Evolutionary conservation across 2,329 filamentous ascomycete genomes (phyloP), one percentile per base, ranked within the genome.

Genomic region (Dactylellina parvicollis): DNA sequence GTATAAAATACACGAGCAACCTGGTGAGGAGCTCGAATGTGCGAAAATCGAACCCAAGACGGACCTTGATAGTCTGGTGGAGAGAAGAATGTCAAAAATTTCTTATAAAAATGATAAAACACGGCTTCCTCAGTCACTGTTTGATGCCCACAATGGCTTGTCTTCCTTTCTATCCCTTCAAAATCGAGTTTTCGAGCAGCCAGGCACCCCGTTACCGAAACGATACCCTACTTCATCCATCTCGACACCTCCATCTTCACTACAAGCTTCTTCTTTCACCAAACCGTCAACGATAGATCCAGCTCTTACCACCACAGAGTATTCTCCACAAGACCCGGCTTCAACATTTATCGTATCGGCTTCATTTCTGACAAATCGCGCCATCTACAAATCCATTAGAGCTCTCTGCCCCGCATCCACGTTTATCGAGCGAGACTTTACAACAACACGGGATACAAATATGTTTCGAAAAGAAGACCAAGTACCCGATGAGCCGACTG

Each of bases 361-460:
- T 2, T 60, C 61, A 0, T 64, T 74, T n/a, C 50, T 74, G 7
- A 9, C 24, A 8, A 56, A 64, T 24, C 61, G 62, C 20, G 2
- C 34, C 0, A 49, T 74, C 4, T 74, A 69, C 62, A 47, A 38
- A 9, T 14, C 5, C 2, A 50, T 74, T 14, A 46, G 20, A 55
- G 62, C 70, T 0, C 59, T 69, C 4, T 74, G 64, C 36, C 61
- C 61, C 3, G 26, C 47, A 14, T 47, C 54, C n/a, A 74, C 26
- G 2, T 74, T 74, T 20, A 40, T 74, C 18, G 70, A 74, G 56
- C 30, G 70, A 52, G 62, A 69, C 18, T 69, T 74, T 14, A 54
- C 60, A n/a, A 2, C 46, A 0, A 20, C n/a, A 5, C 1, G 14
- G 5, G 2, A 5, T 4, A 24, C 0, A 18, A 54, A 32, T 24